Evolutionary conservation across 1,139 yeast genomes (phyloP).

Genomic region (Hemisphaericaspora xylofermentans): DNA sequence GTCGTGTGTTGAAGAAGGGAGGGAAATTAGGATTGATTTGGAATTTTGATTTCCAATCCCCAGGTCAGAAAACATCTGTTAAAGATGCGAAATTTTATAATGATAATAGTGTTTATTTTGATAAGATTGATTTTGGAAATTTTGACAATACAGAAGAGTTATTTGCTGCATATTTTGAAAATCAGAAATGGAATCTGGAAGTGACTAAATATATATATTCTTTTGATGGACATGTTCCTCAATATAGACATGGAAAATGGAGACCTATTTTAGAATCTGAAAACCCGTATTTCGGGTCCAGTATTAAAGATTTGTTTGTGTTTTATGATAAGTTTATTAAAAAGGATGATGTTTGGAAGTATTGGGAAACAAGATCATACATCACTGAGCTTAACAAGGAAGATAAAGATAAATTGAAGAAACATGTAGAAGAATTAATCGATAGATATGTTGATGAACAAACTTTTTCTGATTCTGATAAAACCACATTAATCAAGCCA

Average conservation of each 20-base stretch:
- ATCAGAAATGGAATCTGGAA: constrained; percentile 26
- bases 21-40: constrained; percentile 59
- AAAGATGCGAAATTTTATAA: constrained; percentile 9
- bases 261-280: constrained; percentile 32
- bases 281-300: constrained; percentile 23
- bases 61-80: constrained; percentile 13
- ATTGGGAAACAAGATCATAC: constrained; percentile 61
- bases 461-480: constrained; percentile 18
- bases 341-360: constrained; percentile 41
- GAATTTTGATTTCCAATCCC: constrained; percentile 52
- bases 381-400: constrained; percentile 46
- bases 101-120: constrained; percentile 12
- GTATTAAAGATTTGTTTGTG: constrained; percentile 31
- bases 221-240: constrained; percentile 50
- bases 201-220: constrained; percentile 27
- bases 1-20: constrained; percentile 47
- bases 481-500: constrained; percentile 21
- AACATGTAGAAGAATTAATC: constrained; percentile 26
- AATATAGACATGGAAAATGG: constrained; percentile 57
- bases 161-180: constrained; percentile 11
- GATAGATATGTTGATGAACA: constrained; percentile 17
- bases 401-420: constrained; percentile 32
- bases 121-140: constrained; percentile 1
- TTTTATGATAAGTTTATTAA: constrained; percentile 31
- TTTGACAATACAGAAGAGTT: constrained; percentile 10